A percentile compares a stretch with the other conserved stretches of the same genome.
These are phyloP conservation scores for Pythium rishiriense DNA, from an alignment of 352 stramenopile genomes.

Conservation along the genomic window DNA sequence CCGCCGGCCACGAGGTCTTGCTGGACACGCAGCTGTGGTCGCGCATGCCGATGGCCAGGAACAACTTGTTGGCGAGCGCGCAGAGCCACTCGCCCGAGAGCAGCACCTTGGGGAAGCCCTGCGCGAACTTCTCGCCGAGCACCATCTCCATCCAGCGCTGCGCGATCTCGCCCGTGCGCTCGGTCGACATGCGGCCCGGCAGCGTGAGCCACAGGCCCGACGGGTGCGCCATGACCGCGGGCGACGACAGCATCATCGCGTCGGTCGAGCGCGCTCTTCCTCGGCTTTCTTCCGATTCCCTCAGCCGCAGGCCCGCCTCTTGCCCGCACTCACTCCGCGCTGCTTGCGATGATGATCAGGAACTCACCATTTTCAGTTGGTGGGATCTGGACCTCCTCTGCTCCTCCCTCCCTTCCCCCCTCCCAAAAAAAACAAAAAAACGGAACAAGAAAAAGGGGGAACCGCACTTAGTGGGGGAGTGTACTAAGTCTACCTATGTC, in stretches of 20 bases:
- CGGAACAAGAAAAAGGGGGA: conserved; percentile 11
- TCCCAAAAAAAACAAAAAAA: conserved; percentile 2
- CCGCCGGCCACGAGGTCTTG: conserved; percentile 30
- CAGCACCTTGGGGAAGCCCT: conserved; percentile 52
- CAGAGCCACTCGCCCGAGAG: conserved; percentile 67
- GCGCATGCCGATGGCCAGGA: conserved; percentile 78
- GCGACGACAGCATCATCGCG: conserved; percentile 28
- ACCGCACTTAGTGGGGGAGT: conserved; percentile 18
- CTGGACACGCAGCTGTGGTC: conserved; percentile 29
- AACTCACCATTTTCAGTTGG: conserved; percentile 35
- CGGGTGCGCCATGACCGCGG: conserved; percentile 28
- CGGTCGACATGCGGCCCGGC: conserved; percentile 25
- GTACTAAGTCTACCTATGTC: conserved; percentile 1
- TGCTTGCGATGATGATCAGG: conserved; percentile 16
- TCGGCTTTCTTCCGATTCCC: conserved; percentile 3
- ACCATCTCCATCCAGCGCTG: conserved; percentile 89
- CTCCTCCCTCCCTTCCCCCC: background rate
- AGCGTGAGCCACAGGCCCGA: conserved; percentile 28
- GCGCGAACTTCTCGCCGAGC: conserved; percentile 68
- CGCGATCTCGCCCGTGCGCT: conserved; percentile 66
- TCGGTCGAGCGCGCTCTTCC: background rate
- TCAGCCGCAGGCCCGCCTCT: conserved; percentile 16
- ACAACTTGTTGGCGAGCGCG: conserved; percentile 70
- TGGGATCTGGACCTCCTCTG: conserved; percentile 11
- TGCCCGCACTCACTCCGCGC: conserved; percentile 8